Evolutionary conservation across 1,284 basidiomycete species (phyloP), one percentile per base, ranked within the genome.

Genomic region (Microbotryum silenes-acaulis): DNA sequence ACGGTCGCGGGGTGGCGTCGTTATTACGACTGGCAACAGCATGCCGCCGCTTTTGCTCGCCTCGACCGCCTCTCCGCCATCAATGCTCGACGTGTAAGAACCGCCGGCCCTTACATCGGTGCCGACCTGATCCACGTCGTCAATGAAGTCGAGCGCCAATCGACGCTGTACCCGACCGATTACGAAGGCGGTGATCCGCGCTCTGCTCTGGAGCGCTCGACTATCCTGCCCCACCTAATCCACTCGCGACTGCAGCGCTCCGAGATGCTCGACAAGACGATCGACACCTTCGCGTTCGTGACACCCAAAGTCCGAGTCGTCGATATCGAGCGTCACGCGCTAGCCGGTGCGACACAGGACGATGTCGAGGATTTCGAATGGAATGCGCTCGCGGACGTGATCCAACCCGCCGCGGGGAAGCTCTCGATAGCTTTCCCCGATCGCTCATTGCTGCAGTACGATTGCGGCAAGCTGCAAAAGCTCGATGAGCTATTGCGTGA

Each of bases 341-440:
- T 91, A 16, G 68, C 80, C 1, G 81, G 81, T 5, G 47, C 76
- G 69, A 72, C 57, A 71, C 69, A 42, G 67, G 68, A 20, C 66
- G 75, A 74, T 49, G 66, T 71, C 51, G 75, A 72, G 25, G 77
- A 72, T 63, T 66, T 42, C 71, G 75, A 66, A 72, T 73, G 18
- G 45, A 64, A 21, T 59, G 77, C 52, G 63, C 67, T 46, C 64
- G 74, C 52, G 72, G 78, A 4, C 74, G 74, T 84, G 6, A 79
- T 97, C 29, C 90, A 91, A 72, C 80, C 79, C 1, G 77, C 86
- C 0, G 83, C 81, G 50, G 89, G 91, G 68, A 91, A 90, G 74
- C 81, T 93, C 31, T 90, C 93, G 72, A 90, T 97, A 61, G 91
- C 91, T 1, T 97, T 97, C 74, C 93, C 93, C 0, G 91, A 96